Base-by-base conservation (phyloP, 2,329 filamentous ascomycete genomes). In the Aquanectria penicillioides region DNA sequence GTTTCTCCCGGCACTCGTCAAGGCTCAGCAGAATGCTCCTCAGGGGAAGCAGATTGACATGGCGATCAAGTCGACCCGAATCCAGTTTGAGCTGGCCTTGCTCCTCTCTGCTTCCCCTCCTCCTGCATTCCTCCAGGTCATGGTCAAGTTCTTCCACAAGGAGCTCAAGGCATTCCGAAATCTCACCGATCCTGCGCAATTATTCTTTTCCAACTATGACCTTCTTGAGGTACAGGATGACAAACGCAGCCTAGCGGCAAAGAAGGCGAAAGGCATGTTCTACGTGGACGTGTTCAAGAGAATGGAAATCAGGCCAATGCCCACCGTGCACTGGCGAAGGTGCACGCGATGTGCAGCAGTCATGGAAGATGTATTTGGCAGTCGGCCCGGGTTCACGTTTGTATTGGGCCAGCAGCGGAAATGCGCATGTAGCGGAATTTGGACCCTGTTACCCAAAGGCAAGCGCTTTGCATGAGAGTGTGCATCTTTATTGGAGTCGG, bases 121-220 rank as follows among this genome's bases (percentile, higher is more conserved):
- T 9, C 71, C 76, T 2, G 71, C 75, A 2, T 84, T 87, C 65
- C 73, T 82, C 22, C 71, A 78, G 13, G 85, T 91, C 29, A 81
- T 93, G n/a, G 84, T 88, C 62, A 86, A 85, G 52, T 82, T 89
- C 57, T 87, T 94, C 58, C 80, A 81, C 26, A 78, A 80, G 23
- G 84, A 87, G 40, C 75, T 93, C 23, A 80, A 79, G 0, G 79
- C 81, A 17, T 83, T 94, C 51, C 81, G 84, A 34, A 78, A 79
- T 5, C 80, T 84, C 52, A 82, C 88, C 10, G 87, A 95, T 64
- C 83, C 86, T 23, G 84, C 88, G 9, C 83, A 83, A 59, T 80
- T 97, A 44, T 91, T 91, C 76, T 90, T 93, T 74, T 85, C 86
- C 44, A 86, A 95, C 71, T 92, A 88, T 53, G 81, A 81, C 44